Percentiles rank a stretch among this genome's conserved stretches.
Conservation (phyloP, 2,329 filamentous ascomycete genomes). For the Verticillium tricorpus region DNA sequence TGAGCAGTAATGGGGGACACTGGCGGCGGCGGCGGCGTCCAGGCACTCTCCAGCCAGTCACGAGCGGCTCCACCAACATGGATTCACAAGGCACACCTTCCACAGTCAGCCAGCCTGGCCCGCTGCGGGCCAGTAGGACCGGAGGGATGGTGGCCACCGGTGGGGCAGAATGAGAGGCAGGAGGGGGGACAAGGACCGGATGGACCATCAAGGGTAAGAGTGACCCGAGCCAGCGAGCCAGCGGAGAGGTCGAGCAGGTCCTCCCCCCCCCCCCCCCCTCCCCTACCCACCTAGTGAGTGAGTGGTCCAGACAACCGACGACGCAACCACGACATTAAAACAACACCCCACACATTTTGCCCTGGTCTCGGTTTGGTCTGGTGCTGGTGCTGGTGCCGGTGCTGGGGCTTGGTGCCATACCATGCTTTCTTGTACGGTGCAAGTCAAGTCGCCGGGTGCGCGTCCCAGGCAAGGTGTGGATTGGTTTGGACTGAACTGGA, state of each 20-base stretch:
- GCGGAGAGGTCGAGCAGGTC: not conserved
- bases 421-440: not conserved
- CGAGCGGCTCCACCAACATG: not conserved
- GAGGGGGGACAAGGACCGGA: constrained; percentile 6
- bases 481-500: not conserved
- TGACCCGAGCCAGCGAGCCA: not conserved
- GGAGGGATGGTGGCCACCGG: not conserved
- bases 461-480: not conserved
- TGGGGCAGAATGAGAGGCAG: not conserved
- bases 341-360: constrained; percentile 4
- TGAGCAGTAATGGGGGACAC: not conserved
- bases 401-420: not conserved
- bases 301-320: constrained; percentile 12
- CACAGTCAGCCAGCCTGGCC: not conserved
- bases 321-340: constrained; percentile 14
- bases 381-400: constrained; percentile 1
- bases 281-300: not conserved
- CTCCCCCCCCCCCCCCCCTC: too few species aligned
- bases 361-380: constrained; percentile 8
- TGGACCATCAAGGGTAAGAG: not conserved
- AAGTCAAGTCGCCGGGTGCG: not conserved
- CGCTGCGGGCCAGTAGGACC: not conserved
- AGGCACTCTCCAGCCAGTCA: not conserved
- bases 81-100: not conserved
- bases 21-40: not conserved